Evolutionary conservation across 495 filamentous ascomycete species (phyloP), one percentile per base, ranked within the genome.

Genomic region (Penicillium arizonense): DNA sequence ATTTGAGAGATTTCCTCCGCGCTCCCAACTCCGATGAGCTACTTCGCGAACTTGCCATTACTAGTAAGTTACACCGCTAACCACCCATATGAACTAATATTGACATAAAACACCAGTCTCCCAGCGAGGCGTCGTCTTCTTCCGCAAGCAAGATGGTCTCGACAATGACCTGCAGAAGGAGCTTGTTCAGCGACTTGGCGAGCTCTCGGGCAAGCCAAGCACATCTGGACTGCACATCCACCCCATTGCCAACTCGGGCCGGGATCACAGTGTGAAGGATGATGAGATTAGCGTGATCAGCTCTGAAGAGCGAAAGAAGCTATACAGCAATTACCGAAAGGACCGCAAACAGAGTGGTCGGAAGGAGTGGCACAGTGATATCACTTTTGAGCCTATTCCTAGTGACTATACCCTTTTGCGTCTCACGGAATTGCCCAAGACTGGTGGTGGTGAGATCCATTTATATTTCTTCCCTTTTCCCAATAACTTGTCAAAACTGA

Each of bases 81-180:
- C 28, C 5, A 7, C 13, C 34, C 5, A n/a, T 30, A 16, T 18
- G 6, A 28, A 35, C n/a, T n/a, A 30, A 32, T n/a, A 32, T 10
- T 38, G 13, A 50, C 10, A 30, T 14, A 9, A 13, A 1, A 35
- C 9, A n/a, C 4, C 30, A 91, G 88, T 94, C 58, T 92, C 88
- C 13, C 83, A 86, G 56, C 82, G 88, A 0, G 87, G 88, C 3
- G 89, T 94, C 0, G 89, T 92, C 36, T 91, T 90, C 75, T 90
- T 94, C 73, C 86, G 88, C 24, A 78, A 81, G 33, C 89, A 92
- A 57, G 80, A 90, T 64, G 77, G 72, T 46, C 65, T 89, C 7
- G 77, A 77, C 56, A 77, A 87, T 55, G 80, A 85, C 14, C 70
- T 83, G 16, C 84, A 88, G 53, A 91, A 91, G 60, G 78, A 85